These are phyloP conservation scores for Dactylellina drechsleri DNA, from an alignment of 2,329 filamentous ascomycete species.

Conservation along the genomic window DNA sequence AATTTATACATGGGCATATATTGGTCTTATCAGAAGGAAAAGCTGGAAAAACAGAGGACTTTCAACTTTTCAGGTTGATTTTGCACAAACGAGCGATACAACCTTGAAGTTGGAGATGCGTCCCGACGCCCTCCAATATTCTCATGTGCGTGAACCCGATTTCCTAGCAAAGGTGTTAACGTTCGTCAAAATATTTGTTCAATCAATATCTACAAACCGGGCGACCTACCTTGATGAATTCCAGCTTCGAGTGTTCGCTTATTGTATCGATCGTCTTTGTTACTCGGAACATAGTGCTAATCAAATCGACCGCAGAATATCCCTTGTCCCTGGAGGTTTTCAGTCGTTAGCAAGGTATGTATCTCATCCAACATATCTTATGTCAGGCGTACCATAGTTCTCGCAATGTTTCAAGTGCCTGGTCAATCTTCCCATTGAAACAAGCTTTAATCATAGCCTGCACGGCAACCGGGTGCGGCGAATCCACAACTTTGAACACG, in stretches of 20 bases:
- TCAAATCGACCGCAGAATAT: conserved; percentile 98
- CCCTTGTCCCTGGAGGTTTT: conserved; percentile 71
- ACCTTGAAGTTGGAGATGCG: conserved; percentile 89
- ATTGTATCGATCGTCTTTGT: conserved; percentile 94
- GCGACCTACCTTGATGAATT: conserved; percentile 78
- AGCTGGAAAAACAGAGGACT: background rate
- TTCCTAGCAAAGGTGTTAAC: conserved; percentile 66
- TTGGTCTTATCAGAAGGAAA: background rate
- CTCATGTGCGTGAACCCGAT: conserved; percentile 99
- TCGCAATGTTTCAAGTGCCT: conserved; percentile 82
- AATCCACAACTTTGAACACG: conserved; percentile 97
- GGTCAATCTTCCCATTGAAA: conserved; percentile 89
- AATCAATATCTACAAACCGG: background rate
- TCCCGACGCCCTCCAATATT: conserved; percentile 96
- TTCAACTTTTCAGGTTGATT: conserved; percentile 78
- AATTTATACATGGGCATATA: background rate
- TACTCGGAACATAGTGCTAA: conserved; percentile 98
- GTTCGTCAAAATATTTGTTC: background rate
- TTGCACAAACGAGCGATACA: conserved; percentile 90
- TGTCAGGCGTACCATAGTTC: conserved; percentile 75
- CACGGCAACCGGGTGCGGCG: conserved; percentile 96
- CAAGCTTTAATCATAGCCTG: conserved; percentile 99
- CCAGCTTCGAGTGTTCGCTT: conserved; percentile 92
- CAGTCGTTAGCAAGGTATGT: conserved; percentile 13
- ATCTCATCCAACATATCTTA: background rate